A percentile compares a stretch with the other conserved stretches of the same genome.
Evolutionary conservation across 2,329 filamentous ascomycete species (phyloP).

Genomic region (Dichotomopilus funicola): DNA sequence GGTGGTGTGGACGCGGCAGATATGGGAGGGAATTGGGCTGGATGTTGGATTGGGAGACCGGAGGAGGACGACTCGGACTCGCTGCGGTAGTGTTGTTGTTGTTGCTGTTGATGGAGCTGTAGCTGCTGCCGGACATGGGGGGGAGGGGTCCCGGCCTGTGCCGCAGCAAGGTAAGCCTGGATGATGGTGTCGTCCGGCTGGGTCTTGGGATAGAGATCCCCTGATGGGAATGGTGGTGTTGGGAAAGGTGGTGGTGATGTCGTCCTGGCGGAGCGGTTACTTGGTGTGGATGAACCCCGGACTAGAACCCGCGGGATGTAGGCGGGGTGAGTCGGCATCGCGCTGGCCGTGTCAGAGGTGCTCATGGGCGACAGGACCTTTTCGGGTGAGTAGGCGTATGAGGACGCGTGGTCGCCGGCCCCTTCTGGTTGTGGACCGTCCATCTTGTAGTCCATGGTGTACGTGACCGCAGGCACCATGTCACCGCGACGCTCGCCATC

Average conservation of each 20-base stretch:
- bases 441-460: slow-evolving; percentile 31
- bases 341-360: slow-evolving; percentile 20
- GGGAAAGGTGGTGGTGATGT: slow-evolving; percentile 8
- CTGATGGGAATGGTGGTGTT: slow-evolving; percentile 1
- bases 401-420: slow-evolving; percentile 8
- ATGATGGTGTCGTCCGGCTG: slow-evolving; percentile 14
- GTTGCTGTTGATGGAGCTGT: not conserved
- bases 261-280: slow-evolving; percentile 10
- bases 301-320: slow-evolving; percentile 37
- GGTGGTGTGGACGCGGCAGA: not conserved
- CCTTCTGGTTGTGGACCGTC: slow-evolving; percentile 10
- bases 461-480: slow-evolving; percentile 17
- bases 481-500: slow-evolving; percentile 10
- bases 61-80: slow-evolving; percentile 3
- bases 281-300: slow-evolving; percentile 15
- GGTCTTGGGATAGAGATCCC: slow-evolving; percentile 5
- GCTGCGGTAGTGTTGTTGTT: not conserved
- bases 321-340: slow-evolving; percentile 43
- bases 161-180: slow-evolving; percentile 15
- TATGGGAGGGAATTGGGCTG: not conserved
- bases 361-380: slow-evolving; percentile 16
- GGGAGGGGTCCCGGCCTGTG: not conserved
- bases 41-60: not conserved
- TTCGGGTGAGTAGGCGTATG: slow-evolving; percentile 15
- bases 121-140: not conserved